These are phyloP conservation scores for Mycocalia duriaeana DNA, from an alignment of 1,284 basidiomycete genomes.

Conservation along the genomic window DNA sequence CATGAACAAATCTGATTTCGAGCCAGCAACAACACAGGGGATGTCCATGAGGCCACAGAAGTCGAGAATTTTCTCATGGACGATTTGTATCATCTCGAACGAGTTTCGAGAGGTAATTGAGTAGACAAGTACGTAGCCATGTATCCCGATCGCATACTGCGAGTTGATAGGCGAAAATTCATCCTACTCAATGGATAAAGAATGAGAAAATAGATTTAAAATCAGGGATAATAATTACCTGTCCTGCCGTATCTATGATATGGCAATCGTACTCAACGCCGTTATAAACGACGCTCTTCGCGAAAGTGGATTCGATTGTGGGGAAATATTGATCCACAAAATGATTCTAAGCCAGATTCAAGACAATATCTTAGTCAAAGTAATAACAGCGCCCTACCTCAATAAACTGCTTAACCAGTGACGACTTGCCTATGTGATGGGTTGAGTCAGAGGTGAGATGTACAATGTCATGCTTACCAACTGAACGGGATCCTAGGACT, in stretches of 20 bases:
- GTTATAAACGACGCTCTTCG: slow-evolving; percentile 83
- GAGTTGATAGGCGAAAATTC: slow-evolving; percentile 48
- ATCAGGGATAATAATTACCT: slow-evolving; percentile 62
- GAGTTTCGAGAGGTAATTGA: slow-evolving; percentile 88
- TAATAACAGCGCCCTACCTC: slow-evolving; percentile 44
- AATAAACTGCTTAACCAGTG: slow-evolving; percentile 47
- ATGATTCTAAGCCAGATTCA: slow-evolving; percentile 53
- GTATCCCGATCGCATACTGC: slow-evolving; percentile 49
- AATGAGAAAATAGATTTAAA: neutral
- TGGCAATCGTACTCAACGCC: slow-evolving; percentile 88
- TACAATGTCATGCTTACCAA: slow-evolving; percentile 32
- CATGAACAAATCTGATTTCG: slow-evolving; percentile 83
- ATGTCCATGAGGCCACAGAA: slow-evolving; percentile 88
- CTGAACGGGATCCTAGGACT: slow-evolving; percentile 48
- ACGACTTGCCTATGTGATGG: slow-evolving; percentile 39
- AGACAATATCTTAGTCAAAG: slow-evolving; percentile 5
- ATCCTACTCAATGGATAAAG: slow-evolving; percentile 28
- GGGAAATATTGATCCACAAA: slow-evolving; percentile 68
- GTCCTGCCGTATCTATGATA: slow-evolving; percentile 98
- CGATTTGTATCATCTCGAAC: slow-evolving; percentile 94
- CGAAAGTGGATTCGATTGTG: slow-evolving; percentile 89
- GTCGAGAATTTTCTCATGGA: slow-evolving; percentile 97
- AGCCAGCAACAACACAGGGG: slow-evolving; percentile 94
- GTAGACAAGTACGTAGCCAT: slow-evolving; percentile 72
- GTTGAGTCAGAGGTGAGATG: neutral